Percentiles rank a stretch among this genome's conserved stretches.
Evolutionary conservation across 176 grass and related monocot species (phyloP).

Genomic region (Bromus sterilis): DNA sequence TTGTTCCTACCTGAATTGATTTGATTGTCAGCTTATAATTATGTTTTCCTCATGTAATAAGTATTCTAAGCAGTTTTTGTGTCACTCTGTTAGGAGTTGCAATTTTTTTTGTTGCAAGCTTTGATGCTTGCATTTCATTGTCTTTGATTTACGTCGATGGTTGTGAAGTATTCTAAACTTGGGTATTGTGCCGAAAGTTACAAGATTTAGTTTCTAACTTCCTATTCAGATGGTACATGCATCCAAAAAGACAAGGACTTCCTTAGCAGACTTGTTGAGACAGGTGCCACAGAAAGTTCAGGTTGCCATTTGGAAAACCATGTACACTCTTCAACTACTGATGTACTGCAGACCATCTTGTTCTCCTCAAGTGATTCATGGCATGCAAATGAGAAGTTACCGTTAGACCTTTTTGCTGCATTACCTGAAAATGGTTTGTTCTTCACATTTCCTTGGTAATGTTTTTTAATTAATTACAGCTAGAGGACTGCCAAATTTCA

Average conservation of each 20-base stretch:
- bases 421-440: constrained; percentile 55
- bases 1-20: neutral
- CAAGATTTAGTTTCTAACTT: neutral
- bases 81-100: neutral
- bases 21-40: neutral
- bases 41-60: neutral
- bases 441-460: constrained; percentile 26
- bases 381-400: constrained; percentile 33
- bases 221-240: constrained; percentile 52
- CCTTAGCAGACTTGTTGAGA: constrained; percentile 51
- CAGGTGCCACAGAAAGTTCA: constrained; percentile 61
- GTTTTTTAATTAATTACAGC: constrained; percentile 6
- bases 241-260: constrained; percentile 39
- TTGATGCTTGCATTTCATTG: neutral
- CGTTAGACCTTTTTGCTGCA: constrained; percentile 14
- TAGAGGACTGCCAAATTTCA: neutral
- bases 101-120: neutral
- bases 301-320: constrained; percentile 43
- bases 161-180: neutral
- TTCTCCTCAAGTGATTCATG: constrained; percentile 37
- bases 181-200: neutral
- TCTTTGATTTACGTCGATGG: constrained; percentile 6
- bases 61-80: neutral
- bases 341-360: constrained; percentile 44
- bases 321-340: constrained; percentile 22